Conservation (phyloP, 108 stramenopile species). For the Craspedostauros australis region DNA sequence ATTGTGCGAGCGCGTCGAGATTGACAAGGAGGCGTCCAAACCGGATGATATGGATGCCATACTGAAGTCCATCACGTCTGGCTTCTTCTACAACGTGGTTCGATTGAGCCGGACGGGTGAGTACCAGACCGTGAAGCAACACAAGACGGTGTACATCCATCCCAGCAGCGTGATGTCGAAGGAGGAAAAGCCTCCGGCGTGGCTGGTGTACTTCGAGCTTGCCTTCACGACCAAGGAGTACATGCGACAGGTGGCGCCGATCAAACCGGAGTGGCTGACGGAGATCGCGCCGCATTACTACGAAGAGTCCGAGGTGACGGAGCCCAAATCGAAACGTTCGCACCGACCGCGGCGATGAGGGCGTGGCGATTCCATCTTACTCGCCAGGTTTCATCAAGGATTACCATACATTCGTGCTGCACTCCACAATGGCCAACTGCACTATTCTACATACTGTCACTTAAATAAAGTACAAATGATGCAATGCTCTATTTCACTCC, state of each 20-base stretch:
- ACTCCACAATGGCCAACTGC: too few species aligned
- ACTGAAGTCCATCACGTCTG: constrained; percentile 91
- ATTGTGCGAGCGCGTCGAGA: constrained; percentile 97
- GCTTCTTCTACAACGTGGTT: constrained; percentile 98
- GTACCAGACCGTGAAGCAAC: constrained; percentile 95
- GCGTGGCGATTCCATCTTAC: too few species aligned
- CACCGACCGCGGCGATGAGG: too few species aligned
- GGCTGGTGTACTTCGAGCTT: constrained; percentile 95
- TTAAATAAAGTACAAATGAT: too few species aligned
- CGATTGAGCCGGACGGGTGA: constrained; percentile 85
- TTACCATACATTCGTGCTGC: too few species aligned
- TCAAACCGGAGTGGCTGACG: constrained; percentile 91
- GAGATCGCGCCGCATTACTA: constrained; percentile 99
- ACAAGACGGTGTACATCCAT: constrained; percentile 94
- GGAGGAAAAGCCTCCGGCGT: constrained; percentile 86
- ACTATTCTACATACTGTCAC: too few species aligned
- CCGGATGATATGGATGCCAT: constrained; percentile 64
- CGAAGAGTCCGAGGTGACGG: constrained; percentile 86
- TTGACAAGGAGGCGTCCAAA: constrained; percentile 70
- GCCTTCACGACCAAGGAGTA: constrained; percentile 98
- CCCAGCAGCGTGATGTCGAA: constrained; percentile 91
- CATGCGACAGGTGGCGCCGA: constrained; percentile 95
- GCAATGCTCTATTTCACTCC: too few species aligned
- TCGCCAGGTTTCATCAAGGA: too few species aligned
- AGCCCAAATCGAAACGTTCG: constrained; percentile 83